Conservation (phyloP, 139 green algal species). For the Ettlia oleoabundans region DNA sequence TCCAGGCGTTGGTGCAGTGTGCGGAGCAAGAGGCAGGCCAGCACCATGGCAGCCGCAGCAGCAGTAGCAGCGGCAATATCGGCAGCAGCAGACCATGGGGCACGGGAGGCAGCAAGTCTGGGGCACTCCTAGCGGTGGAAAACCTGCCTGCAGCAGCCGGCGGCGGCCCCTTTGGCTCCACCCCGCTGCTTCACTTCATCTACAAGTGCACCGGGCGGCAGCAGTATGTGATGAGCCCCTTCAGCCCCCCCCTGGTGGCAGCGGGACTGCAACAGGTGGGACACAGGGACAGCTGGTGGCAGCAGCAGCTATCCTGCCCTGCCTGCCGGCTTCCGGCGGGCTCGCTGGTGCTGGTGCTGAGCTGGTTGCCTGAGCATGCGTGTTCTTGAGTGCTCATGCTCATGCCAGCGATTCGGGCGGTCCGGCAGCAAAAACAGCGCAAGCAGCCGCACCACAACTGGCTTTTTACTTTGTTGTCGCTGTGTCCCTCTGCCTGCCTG, state of each 20-base stretch:
- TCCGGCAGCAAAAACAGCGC: too few species aligned
- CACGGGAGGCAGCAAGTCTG: too few species aligned
- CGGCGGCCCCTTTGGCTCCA: constrained; percentile 25
- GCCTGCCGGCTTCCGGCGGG: too few species aligned
- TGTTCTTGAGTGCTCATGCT: too few species aligned
- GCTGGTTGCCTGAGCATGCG: too few species aligned
- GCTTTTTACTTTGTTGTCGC: background rate
- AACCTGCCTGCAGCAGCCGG: constrained; percentile 51
- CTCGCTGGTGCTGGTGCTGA: too few species aligned
- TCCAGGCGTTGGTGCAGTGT: constrained; percentile 6
- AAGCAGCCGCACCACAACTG: too few species aligned
- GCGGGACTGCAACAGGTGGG: constrained; percentile 32
- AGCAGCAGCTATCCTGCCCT: too few species aligned
- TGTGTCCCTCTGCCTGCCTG: background rate
- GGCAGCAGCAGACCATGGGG: background rate
- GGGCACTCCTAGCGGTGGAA: constrained; percentile 20
- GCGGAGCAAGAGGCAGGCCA: background rate
- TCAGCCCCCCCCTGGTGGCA: background rate
- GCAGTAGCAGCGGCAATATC: background rate
- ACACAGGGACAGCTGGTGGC: too few species aligned
- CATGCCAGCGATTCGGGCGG: too few species aligned
- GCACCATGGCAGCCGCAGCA: constrained; percentile 13
- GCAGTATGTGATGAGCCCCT: constrained; percentile 28
- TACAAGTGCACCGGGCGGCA: constrained; percentile 25
- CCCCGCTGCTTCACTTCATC: constrained; percentile 38